Conservation (phyloP, 2,329 filamentous ascomycete species). For the Dothideomycetes sp. region DNA sequence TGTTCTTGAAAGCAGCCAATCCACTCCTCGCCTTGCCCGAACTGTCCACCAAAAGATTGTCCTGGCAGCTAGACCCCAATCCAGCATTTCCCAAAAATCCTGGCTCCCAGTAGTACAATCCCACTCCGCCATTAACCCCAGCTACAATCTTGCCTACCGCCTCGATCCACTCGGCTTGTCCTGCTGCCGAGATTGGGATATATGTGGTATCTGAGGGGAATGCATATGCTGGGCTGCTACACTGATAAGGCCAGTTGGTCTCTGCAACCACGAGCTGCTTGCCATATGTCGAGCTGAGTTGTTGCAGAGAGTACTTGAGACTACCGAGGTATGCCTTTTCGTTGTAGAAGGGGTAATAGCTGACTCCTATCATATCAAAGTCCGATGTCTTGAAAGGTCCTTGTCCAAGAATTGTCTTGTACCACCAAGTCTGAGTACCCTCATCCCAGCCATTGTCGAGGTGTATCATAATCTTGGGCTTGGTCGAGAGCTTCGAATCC, state of each 20-base stretch:
- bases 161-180: slow-evolving; percentile 22
- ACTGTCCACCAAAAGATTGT: slow-evolving; percentile 22
- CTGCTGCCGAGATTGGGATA: slow-evolving; percentile 21
- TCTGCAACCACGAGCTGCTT: slow-evolving; percentile 22
- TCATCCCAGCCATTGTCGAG: slow-evolving; percentile 27
- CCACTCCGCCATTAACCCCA: slow-evolving; percentile 19
- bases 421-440: slow-evolving; percentile 24
- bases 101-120: slow-evolving; percentile 26
- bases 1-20: slow-evolving; percentile 11
- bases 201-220: slow-evolving; percentile 20
- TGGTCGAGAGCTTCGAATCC: slow-evolving; percentile 18
- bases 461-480: slow-evolving; percentile 26
- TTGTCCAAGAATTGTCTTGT: slow-evolving; percentile 21
- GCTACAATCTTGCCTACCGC: slow-evolving; percentile 18
- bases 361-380: slow-evolving; percentile 24
- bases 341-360: slow-evolving; percentile 26
- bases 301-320: slow-evolving; percentile 18
- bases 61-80: slow-evolving; percentile 21
- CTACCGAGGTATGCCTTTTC: slow-evolving; percentile 20
- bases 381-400: slow-evolving; percentile 20
- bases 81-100: slow-evolving; percentile 23
- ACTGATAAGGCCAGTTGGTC: slow-evolving; percentile 24
- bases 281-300: slow-evolving; percentile 20
- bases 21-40: slow-evolving; percentile 20
- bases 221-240: slow-evolving; percentile 19